These are phyloP conservation scores for Verticillium nubilum DNA, from an alignment of 2,329 filamentous ascomycete genomes.

Conservation along the genomic window DNA sequence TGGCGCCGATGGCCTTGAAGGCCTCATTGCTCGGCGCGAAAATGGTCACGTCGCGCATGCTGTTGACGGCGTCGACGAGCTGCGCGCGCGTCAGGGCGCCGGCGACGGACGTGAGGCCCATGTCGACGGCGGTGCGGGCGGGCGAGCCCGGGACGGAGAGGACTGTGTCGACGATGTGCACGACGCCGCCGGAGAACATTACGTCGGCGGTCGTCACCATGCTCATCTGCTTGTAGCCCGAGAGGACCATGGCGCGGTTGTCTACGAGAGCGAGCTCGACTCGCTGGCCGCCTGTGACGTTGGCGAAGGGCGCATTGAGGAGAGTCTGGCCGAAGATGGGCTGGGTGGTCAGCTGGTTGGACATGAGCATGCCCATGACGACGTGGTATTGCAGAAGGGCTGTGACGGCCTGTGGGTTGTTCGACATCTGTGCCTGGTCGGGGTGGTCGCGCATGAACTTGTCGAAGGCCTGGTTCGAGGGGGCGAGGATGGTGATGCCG, in stretches of 20 bases:
- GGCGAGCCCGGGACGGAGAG: conserved; percentile 37
- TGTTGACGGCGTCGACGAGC: conserved; percentile 34
- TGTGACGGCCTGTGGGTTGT: conserved; percentile 35
- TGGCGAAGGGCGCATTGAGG: conserved; percentile 34
- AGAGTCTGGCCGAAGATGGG: conserved; percentile 22
- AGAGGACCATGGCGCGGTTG: conserved; percentile 34
- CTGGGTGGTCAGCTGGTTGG: conserved; percentile 17
- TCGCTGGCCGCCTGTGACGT: conserved; percentile 43
- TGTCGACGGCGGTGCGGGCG: conserved; percentile 47
- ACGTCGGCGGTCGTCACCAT: conserved; percentile 37
- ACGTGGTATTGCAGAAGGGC: conserved; percentile 58
- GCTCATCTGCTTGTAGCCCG: conserved; percentile 22
- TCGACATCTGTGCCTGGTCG: conserved; percentile 33
- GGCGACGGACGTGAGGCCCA: conserved; percentile 30
- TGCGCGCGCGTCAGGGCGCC: conserved; percentile 27
- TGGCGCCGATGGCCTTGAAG: conserved; percentile 31
- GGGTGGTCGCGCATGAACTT: conserved; percentile 27
- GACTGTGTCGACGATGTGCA: conserved; percentile 48
- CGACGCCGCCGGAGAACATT: conserved; percentile 39
- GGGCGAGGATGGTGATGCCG: conserved; percentile 60
- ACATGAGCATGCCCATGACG: conserved; percentile 43
- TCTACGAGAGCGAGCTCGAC: conserved; percentile 33
- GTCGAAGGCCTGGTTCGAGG: conserved; percentile 54
- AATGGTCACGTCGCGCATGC: conserved; percentile 46
- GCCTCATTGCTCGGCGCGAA: conserved; percentile 50